Conservation (phyloP, 2,329 filamentous ascomycete species). For the Penicillium rolfsii region DNA sequence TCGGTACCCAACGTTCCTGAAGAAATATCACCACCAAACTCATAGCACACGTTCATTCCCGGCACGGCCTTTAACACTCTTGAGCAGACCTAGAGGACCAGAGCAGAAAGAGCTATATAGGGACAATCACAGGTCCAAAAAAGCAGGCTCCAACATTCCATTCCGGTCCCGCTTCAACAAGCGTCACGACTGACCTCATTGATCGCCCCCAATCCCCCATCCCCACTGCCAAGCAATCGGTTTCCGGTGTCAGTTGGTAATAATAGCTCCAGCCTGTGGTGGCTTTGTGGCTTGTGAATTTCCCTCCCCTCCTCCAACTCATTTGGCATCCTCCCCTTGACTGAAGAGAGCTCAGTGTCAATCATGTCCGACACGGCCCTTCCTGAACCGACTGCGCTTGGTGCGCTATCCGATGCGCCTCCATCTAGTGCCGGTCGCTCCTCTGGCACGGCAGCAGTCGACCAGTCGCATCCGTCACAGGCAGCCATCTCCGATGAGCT, state of each 20-base stretch:
- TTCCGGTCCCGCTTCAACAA: neutral
- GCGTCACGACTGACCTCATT: constrained; percentile 21
- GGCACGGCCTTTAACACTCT: neutral
- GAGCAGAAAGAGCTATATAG: neutral
- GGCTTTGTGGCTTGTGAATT: constrained; percentile 12
- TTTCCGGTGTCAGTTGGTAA: constrained; percentile 22
- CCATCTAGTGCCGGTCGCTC: constrained; percentile 37
- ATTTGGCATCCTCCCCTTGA: constrained; percentile 1
- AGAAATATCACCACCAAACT: neutral
- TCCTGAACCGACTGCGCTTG: constrained; percentile 31
- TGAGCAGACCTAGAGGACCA: neutral
- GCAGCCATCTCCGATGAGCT: constrained; percentile 39
- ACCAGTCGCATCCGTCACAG: constrained; percentile 25
- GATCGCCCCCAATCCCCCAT: constrained; percentile 17
- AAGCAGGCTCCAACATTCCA: constrained; percentile 20
- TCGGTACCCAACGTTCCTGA: neutral
- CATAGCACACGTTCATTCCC: neutral
- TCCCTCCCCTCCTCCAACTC: constrained; percentile 8
- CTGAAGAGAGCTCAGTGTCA: neutral
- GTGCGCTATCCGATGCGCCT: constrained; percentile 34
- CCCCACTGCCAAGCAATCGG: constrained; percentile 24
- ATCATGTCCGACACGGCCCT: constrained; percentile 38
- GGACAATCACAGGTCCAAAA: neutral
- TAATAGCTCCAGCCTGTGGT: constrained; percentile 17
- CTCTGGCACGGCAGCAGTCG: constrained; percentile 27